phyloP scores from a whole-genome alignment of 148 eudicot species.

The Fagopyrum tataricum region DNA sequence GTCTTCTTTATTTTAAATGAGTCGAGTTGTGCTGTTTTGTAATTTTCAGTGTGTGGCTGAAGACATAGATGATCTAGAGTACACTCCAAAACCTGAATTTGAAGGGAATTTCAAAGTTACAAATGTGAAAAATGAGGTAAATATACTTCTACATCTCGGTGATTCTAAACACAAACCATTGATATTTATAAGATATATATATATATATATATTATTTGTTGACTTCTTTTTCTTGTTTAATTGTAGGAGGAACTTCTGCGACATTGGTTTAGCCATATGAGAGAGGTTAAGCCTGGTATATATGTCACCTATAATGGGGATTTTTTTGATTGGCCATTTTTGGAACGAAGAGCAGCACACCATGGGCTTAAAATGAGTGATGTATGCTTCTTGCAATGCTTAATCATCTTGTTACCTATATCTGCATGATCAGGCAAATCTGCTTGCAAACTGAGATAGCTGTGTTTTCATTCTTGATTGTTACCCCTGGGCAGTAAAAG shows the following conservation, averaged over 20 bases:
- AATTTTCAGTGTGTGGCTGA: slow-evolving; percentile 85
- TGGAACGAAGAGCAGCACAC: slow-evolving; percentile 83
- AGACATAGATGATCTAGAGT: slow-evolving; percentile 90
- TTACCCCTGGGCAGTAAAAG: not conserved
- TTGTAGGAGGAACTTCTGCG: slow-evolving; percentile 72
- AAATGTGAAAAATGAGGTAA: slow-evolving; percentile 89
- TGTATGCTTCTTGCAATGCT: slow-evolving; percentile 26
- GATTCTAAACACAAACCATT: not conserved
- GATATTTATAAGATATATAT: not conserved
- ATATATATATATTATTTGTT: not conserved
- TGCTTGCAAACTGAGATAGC: not conserved
- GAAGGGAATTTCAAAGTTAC: slow-evolving; percentile 85
- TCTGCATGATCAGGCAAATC: not conserved
- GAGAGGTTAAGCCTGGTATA: slow-evolving; percentile 87
- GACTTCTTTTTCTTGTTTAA: slow-evolving; percentile 14
- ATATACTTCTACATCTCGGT: not conserved
- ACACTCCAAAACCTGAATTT: slow-evolving; percentile 96
- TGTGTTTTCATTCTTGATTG: not conserved
- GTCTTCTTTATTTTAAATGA: not conserved
- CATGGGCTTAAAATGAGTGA: slow-evolving; percentile 85
- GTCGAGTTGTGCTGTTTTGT: not conserved
- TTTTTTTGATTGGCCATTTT: slow-evolving; percentile 98
- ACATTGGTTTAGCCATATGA: slow-evolving; percentile 90
- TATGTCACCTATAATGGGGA: slow-evolving; percentile 99
- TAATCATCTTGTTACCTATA: not conserved